Conservation (phyloP, 2,329 filamentous ascomycete species). For the Plectosphaerella plurivora region DNA sequence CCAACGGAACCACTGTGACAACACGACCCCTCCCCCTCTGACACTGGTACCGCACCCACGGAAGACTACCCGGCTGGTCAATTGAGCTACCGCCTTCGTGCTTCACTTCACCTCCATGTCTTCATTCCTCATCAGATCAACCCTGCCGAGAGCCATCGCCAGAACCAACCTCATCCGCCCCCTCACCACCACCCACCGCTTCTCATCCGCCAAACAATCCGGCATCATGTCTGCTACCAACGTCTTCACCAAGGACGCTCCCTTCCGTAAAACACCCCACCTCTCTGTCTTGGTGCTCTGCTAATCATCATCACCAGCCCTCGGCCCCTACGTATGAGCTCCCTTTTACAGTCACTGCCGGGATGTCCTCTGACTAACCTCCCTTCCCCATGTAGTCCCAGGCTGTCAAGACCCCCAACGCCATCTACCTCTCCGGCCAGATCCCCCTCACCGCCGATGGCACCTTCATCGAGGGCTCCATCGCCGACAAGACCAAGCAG, state of each 20-base stretch:
- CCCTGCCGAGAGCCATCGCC: conserved; percentile 1
- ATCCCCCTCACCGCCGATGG: conserved; percentile 63
- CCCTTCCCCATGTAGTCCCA: conserved; percentile 44
- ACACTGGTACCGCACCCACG: neutral
- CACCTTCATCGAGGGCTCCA: conserved; percentile 52
- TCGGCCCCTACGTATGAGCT: conserved; percentile 57
- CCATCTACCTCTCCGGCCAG: conserved; percentile 66
- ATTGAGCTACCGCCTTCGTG: neutral
- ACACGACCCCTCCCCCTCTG: neutral
- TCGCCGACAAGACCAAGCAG: conserved; percentile 58
- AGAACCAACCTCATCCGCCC: neutral
- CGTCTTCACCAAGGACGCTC: conserved; percentile 55
- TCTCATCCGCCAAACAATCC: neutral
- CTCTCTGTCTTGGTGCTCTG: neutral
- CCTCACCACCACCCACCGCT: neutral
- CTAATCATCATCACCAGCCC: conserved; percentile 34
- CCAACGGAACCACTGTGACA: neutral
- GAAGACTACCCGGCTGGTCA: neutral
- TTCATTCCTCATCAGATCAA: conserved; percentile 11
- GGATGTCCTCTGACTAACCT: conserved; percentile 8
- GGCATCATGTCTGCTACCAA: conserved; percentile 26
- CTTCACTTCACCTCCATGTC: conserved; percentile 6
- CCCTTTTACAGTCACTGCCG: neutral
- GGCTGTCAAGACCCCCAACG: conserved; percentile 60
- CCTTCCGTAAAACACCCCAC: conserved; percentile 42